phyloP scores from a whole-genome alignment of 352 stramenopile species.

The Globisporangium okanoganense region DNA sequence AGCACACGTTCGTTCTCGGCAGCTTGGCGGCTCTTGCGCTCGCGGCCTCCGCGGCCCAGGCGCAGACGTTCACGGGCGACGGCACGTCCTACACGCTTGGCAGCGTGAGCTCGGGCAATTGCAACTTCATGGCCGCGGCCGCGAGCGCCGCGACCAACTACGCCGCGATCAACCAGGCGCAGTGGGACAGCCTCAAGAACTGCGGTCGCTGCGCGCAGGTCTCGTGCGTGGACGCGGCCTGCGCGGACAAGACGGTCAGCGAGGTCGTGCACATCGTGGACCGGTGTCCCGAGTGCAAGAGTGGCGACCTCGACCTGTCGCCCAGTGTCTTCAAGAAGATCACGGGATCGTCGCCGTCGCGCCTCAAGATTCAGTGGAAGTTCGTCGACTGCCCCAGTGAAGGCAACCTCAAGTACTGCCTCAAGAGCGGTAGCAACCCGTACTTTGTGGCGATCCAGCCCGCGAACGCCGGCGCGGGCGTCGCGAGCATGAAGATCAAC shows the following conservation, averaged over 20 bases:
- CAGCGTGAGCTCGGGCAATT: constrained; percentile 37
- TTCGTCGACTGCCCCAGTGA: constrained; percentile 39
- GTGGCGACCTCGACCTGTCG: constrained; percentile 61
- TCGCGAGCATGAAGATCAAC: constrained; percentile 62
- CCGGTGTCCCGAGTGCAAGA: constrained; percentile 50
- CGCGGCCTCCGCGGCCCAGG: background rate
- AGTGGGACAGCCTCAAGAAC: constrained; percentile 49
- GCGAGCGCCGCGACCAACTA: constrained; percentile 42
- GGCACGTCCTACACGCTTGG: constrained; percentile 43
- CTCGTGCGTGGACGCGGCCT: constrained; percentile 45
- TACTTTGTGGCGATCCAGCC: constrained; percentile 67
- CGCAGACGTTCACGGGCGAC: constrained; percentile 30
- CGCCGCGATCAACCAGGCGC: constrained; percentile 56
- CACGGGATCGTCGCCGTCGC: constrained; percentile 32
- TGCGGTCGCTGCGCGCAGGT: constrained; percentile 47
- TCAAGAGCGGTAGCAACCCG: constrained; percentile 55
- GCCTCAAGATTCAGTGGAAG: constrained; percentile 37
- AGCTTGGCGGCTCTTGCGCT: constrained; percentile 52
- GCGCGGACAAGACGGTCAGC: constrained; percentile 16
- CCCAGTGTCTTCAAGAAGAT: constrained; percentile 32
- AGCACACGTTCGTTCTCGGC: background rate
- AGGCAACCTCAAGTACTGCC: constrained; percentile 37
- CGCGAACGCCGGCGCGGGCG: constrained; percentile 40
- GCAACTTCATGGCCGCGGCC: constrained; percentile 63
- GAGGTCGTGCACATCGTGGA: constrained; percentile 69